Conservation (phyloP, 2,329 filamentous ascomycete species). For the Ceratocystis lukuohia region DNA sequence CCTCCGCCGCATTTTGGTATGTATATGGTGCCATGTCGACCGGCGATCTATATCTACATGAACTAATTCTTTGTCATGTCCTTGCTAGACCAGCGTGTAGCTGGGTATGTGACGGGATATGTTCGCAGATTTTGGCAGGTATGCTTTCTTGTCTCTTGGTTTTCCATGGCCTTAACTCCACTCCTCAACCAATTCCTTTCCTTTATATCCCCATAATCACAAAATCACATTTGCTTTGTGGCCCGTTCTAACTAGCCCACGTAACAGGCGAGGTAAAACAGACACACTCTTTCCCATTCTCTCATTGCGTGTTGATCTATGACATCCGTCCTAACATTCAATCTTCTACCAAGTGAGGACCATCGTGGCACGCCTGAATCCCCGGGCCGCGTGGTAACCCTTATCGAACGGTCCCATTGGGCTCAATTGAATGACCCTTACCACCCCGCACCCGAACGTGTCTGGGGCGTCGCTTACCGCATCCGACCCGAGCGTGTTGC, state of each 20-base stretch:
- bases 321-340: too few relatives aligned
- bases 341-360: slow-evolving; percentile 54
- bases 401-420: slow-evolving; percentile 79
- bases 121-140: slow-evolving; percentile 98
- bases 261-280: slow-evolving; percentile 6
- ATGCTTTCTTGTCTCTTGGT: slow-evolving; percentile 28
- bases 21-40: slow-evolving; percentile 31
- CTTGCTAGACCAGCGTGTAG: slow-evolving; percentile 59
- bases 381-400: slow-evolving; percentile 82
- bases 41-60: too few relatives aligned
- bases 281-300: neutral
- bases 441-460: slow-evolving; percentile 45
- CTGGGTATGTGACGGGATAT: slow-evolving; percentile 85
- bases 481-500: slow-evolving; percentile 58
- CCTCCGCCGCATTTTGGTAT: slow-evolving; percentile 89
- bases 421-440: slow-evolving; percentile 58
- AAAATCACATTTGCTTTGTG: neutral
- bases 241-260: neutral
- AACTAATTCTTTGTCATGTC: slow-evolving; percentile 5
- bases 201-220: neutral
- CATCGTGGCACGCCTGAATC: slow-evolving; percentile 81
- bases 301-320: too few relatives aligned
- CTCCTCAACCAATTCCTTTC: neutral
- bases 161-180: neutral
- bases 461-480: slow-evolving; percentile 91